Conservation (phyloP, 116 monocot genomes). For the Papilionanthe hybrid region DNA sequence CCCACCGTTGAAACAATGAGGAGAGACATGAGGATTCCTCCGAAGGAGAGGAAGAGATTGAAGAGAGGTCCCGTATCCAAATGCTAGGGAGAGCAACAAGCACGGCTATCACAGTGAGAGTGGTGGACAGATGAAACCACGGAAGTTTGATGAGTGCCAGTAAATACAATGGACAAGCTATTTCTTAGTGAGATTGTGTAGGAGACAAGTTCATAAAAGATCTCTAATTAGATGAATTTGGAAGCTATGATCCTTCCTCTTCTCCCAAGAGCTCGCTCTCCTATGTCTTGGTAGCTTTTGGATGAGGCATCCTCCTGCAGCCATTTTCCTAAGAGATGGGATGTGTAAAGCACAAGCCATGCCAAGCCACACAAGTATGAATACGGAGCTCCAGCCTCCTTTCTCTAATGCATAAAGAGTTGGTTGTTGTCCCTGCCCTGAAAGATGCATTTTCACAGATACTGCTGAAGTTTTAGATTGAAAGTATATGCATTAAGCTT, state of each 20-base stretch:
- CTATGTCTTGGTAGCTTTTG: conserved; percentile 64
- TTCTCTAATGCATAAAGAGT: conserved; percentile 76
- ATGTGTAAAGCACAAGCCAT: conserved; percentile 62
- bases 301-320: conserved; percentile 42
- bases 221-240: conserved; percentile 73
- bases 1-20: conserved; percentile 46
- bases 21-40: conserved; percentile 63
- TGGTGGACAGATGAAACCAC: conserved; percentile 32
- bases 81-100: conserved; percentile 64
- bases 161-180: conserved; percentile 47
- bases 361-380: conserved; percentile 60
- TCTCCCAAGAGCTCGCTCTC: conserved; percentile 49
- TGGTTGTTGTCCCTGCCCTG: conserved; percentile 76
- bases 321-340: conserved; percentile 68
- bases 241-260: conserved; percentile 52
- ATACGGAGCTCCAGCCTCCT: conserved; percentile 61
- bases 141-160: conserved; percentile 21
- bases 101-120: conserved; percentile 49
- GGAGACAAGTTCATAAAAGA: conserved; percentile 67
- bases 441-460: background rate
- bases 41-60: conserved; percentile 77
- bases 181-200: conserved; percentile 81
- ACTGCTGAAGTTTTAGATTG: background rate
- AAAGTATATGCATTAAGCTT: too few species aligned
- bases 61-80: conserved; percentile 66